Evolutionary conservation across 2,329 filamentous ascomycete species (phyloP).

Genomic region (Trichophyton schoenleinii): DNA sequence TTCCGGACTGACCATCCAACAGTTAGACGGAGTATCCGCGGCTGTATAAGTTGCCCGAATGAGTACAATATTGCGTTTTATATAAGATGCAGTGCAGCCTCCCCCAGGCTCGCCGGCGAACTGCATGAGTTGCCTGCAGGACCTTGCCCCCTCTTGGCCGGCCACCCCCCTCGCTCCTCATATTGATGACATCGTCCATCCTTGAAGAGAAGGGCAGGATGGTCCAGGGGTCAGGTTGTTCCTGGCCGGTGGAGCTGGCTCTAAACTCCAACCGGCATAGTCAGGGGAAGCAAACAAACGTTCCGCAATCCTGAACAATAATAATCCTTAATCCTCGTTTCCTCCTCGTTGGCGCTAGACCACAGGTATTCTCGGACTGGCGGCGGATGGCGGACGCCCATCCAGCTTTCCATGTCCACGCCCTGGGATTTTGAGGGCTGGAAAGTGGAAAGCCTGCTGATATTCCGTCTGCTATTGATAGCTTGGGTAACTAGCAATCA

Average conservation of each 20-base stretch:
- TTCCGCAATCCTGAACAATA: background rate
- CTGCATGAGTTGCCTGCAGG: background rate
- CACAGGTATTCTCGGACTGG: background rate
- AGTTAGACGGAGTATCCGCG: background rate
- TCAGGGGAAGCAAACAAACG: background rate
- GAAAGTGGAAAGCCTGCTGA: background rate
- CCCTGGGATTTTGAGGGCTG: background rate
- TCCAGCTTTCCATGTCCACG: background rate
- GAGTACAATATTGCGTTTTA: background rate
- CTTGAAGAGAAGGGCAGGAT: background rate
- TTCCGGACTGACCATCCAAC: background rate
- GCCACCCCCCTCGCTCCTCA: background rate
- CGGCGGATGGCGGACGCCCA: background rate
- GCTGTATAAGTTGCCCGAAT: background rate
- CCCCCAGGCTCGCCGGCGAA: background rate
- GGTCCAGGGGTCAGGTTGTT: background rate
- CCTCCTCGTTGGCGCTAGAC: background rate
- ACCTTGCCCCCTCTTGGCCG: background rate
- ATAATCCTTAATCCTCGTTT: background rate
- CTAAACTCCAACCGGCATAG: constrained; percentile 1
- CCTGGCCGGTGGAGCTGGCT: background rate
- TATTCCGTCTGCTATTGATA: background rate
- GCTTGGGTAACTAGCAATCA: background rate
- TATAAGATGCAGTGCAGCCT: background rate
- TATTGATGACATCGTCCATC: background rate